phyloP scores from a whole-genome alignment of 139 green algal genomes.

The Volvox africanus region DNA sequence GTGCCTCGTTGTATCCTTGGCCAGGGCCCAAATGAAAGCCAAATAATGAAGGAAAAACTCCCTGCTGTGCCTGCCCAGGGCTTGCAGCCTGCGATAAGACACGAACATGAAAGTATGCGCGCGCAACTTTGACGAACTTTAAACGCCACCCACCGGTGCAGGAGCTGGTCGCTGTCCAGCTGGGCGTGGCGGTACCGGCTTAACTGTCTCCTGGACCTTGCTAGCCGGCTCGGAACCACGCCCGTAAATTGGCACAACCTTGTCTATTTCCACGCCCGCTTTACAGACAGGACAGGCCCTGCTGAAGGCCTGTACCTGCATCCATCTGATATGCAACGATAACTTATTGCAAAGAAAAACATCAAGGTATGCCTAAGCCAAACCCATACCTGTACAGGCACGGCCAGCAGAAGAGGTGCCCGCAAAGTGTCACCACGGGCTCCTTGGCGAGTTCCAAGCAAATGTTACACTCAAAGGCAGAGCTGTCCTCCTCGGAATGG shows the following conservation, averaged over 20 bases:
- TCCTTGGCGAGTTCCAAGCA: constrained; percentile 93
- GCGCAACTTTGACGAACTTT: not conserved
- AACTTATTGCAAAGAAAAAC: not conserved
- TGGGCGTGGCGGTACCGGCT: constrained; percentile 32
- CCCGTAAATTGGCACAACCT: constrained; percentile 92
- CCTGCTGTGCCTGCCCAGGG: constrained; percentile 60
- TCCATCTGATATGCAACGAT: constrained; percentile 72
- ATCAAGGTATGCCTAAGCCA: not conserved
- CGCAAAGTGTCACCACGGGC: constrained; percentile 95
- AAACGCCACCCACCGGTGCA: not conserved
- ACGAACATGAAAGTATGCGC: not conserved
- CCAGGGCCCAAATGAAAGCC: constrained; percentile 75
- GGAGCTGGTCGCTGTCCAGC: constrained; percentile 36
- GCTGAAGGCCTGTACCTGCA: constrained; percentile 80
- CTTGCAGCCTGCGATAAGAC: not conserved
- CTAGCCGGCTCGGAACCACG: constrained; percentile 68
- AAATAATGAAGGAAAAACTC: constrained; percentile 85
- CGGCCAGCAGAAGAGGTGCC: constrained; percentile 97
- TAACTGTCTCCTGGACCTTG: constrained; percentile 49
- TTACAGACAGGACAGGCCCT: constrained; percentile 94
- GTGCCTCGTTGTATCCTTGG: constrained; percentile 70
- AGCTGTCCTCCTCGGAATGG: constrained; percentile 48
- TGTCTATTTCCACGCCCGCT: constrained; percentile 85
- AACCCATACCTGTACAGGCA: constrained; percentile 87
- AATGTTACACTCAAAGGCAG: constrained; percentile 95